Conservation (phyloP, 2,329 filamentous ascomycete genomes). For the Colletotrichum musae region DNA sequence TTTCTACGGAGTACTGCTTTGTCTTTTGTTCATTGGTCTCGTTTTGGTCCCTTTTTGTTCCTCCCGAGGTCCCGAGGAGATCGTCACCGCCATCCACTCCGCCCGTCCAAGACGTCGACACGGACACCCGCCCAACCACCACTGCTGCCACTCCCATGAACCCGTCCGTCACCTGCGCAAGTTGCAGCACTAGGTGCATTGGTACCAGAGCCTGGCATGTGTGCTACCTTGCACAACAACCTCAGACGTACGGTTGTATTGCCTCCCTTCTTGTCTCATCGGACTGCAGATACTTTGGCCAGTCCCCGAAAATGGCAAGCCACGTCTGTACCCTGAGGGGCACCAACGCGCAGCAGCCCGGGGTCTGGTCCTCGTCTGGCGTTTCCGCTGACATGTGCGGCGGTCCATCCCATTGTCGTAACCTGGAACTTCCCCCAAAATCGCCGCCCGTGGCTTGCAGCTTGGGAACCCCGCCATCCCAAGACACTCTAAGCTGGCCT, state of each 20-base stretch:
- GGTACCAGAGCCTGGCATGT: slow-evolving; percentile 11
- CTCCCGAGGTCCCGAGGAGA: background rate
- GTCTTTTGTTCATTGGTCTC: slow-evolving; percentile 18
- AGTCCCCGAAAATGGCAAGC: slow-evolving; percentile 3
- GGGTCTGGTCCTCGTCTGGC: background rate
- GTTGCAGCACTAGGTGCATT: slow-evolving; percentile 36
- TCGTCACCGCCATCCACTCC: slow-evolving; percentile 2
- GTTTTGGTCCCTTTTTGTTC: slow-evolving; percentile 4
- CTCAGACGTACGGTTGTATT: background rate
- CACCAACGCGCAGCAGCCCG: background rate
- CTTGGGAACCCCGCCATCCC: slow-evolving; percentile 19
- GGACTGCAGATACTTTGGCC: slow-evolving; percentile 27
- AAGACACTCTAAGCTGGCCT: slow-evolving; percentile 26
- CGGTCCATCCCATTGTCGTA: slow-evolving; percentile 11
- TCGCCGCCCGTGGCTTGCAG: slow-evolving; percentile 31
- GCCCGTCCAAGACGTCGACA: slow-evolving; percentile 3
- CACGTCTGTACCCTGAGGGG: slow-evolving; percentile 11
- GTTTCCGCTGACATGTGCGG: slow-evolving; percentile 29
- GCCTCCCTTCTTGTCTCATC: slow-evolving; percentile 18
- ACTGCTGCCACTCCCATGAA: slow-evolving; percentile 12
- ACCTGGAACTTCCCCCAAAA: slow-evolving; percentile 28
- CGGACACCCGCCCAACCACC: background rate
- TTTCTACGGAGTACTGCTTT: background rate
- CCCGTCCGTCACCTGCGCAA: slow-evolving; percentile 22
- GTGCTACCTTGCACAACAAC: slow-evolving; percentile 1